Evolutionary conservation across 2,329 filamentous ascomycete genomes (phyloP).

Genomic region (Epichloe typhina): DNA sequence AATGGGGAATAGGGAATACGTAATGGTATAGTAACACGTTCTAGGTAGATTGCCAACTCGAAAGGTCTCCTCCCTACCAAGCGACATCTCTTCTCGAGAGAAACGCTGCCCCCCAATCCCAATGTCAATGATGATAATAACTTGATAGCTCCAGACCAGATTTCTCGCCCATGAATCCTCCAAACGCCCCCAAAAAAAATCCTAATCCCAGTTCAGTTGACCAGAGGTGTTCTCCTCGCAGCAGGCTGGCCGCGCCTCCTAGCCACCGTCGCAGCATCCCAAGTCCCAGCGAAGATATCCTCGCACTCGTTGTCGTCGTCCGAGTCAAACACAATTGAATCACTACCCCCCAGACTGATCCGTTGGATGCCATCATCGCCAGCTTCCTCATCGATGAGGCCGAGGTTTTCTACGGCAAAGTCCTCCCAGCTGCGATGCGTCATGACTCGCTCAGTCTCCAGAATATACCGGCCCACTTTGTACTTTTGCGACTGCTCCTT

Average conservation of each 20-base stretch:
- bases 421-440: slow-evolving; percentile 39
- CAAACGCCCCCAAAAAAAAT: background rate
- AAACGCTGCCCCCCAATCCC: too few relatives aligned
- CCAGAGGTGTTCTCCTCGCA: slow-evolving; percentile 8
- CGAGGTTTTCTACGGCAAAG: slow-evolving; percentile 8
- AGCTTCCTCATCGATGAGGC: slow-evolving; percentile 2
- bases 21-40: too few relatives aligned
- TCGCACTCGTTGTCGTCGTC: slow-evolving; percentile 55
- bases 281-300: slow-evolving; percentile 48
- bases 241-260: slow-evolving; percentile 30
- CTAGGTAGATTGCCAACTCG: too few relatives aligned
- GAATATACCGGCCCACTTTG: slow-evolving; percentile 56
- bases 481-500: slow-evolving; percentile 46
- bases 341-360: slow-evolving; percentile 6
- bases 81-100: too few relatives aligned
- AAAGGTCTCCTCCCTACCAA: too few relatives aligned
- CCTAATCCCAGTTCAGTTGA: background rate
- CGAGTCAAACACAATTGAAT: slow-evolving; percentile 43
- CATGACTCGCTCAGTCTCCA: slow-evolving; percentile 47
- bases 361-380: background rate
- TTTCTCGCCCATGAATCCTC: background rate
- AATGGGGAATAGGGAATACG: too few relatives aligned
- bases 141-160: background rate
- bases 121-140: too few relatives aligned
- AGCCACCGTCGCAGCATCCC: slow-evolving; percentile 41